Base-by-base conservation (phyloP, 2,329 filamentous ascomycete genomes). In the Scytalidium lignicola region DNA sequence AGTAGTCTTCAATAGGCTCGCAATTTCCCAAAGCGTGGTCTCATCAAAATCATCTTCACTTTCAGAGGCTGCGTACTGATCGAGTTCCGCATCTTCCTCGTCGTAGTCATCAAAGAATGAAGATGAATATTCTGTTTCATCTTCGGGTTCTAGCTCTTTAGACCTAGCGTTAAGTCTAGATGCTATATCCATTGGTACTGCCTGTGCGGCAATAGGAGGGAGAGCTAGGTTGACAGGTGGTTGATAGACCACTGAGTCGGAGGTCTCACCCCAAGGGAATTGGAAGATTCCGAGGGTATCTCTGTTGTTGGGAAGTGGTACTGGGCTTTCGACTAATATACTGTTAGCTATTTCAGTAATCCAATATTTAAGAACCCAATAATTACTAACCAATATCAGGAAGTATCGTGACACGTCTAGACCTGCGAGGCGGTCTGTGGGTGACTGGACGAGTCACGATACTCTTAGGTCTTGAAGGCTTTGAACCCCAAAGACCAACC, bases 211-310 rank as follows among this genome's bases (percentile, higher is more conserved):
- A 13, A 59, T 43, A 29, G 43, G 44, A 42, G 57, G 55, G 41
- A 66, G n/a, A n/a, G n/a, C n/a, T n/a, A n/a, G n/a, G n/a, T n/a
- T n/a, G n/a, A n/a, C 48, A 65, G 63, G 54, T 70, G 70, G 48
- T 74, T 62, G 22, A 65, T 75, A 62, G 6, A 63, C 51, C 9
- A 75, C 74, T 47, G 72, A 73, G 62, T 83, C 80, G 18, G 80
- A 84, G 57, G 67, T 76, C 65, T 84, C 80, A 13, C 82, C 82
- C 79, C 80, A 84, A 2, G 82, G 79, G 55, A 84, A 84, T 57
- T 82, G 78, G 67, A 83, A 85, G 57, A 85, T 78, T 4, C 80
- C 82, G 17, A 85, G 70, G 10, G 79, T 83, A 12, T 73, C 79
- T 40, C 74, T 71, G 64, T 77, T 79, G 60, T 82, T 70, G 3